These are phyloP conservation scores for Phytophthora megakarya DNA, from an alignment of 352 stramenopile genomes.

Conservation along the genomic window DNA sequence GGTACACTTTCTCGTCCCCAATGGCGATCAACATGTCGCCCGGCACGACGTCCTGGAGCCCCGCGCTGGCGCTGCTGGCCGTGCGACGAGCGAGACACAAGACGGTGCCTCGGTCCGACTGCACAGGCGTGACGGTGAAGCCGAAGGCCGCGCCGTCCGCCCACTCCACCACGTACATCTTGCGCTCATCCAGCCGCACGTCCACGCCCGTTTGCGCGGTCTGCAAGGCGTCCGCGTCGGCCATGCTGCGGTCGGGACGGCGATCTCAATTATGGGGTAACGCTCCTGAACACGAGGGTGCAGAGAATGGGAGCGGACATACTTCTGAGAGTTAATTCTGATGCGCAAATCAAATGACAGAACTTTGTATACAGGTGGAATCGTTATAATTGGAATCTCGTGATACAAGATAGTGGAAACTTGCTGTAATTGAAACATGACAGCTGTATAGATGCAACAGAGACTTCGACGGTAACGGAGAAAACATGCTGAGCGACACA, in stretches of 20 bases:
- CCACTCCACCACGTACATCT: slow-evolving; percentile 83
- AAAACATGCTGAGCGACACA: slow-evolving; percentile 10
- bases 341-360: background rate
- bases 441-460: background rate
- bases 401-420: background rate
- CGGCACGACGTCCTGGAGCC: slow-evolving; percentile 70
- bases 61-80: slow-evolving; percentile 42
- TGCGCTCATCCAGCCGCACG: slow-evolving; percentile 67
- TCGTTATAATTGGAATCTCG: background rate
- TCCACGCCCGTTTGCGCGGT: slow-evolving; percentile 38
- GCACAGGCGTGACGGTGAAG: slow-evolving; percentile 74
- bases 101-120: slow-evolving; percentile 70
- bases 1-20: slow-evolving; percentile 78
- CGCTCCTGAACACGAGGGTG: background rate
- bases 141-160: slow-evolving; percentile 60
- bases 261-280: slow-evolving; percentile 23
- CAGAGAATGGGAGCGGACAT: background rate
- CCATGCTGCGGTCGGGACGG: slow-evolving; percentile 13
- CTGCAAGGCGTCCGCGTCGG: slow-evolving; percentile 35
- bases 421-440: background rate
- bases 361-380: background rate
- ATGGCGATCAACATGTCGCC: slow-evolving; percentile 81
- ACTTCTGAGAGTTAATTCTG: background rate
- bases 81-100: slow-evolving; percentile 65
- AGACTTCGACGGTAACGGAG: background rate